phyloP scores from a whole-genome alignment of 129 eudicot species.

The Sambucus nigra region DNA sequence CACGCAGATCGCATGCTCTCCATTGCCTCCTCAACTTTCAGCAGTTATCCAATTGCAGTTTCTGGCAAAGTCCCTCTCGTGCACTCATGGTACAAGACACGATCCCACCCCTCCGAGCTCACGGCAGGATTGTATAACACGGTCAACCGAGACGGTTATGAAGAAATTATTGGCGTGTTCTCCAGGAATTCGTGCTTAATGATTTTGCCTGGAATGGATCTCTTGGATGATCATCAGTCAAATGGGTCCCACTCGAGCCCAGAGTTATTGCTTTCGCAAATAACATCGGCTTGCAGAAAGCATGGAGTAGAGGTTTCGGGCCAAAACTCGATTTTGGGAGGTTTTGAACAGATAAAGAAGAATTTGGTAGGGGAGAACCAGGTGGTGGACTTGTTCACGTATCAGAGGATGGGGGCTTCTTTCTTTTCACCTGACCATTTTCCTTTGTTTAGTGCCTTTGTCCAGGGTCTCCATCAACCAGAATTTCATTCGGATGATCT shows the following conservation, averaged over 20 bases:
- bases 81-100: conserved; percentile 49
- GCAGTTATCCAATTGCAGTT: conserved; percentile 22
- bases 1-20: conserved; percentile 72
- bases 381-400: conserved; percentile 46
- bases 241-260: conserved; percentile 47
- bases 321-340: conserved; percentile 42
- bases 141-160: conserved; percentile 49
- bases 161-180: conserved; percentile 37
- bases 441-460: conserved; percentile 46
- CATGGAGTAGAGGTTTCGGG: conserved; percentile 43
- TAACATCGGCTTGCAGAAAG: conserved; percentile 36
- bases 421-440: conserved; percentile 84
- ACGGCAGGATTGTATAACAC: conserved; percentile 79
- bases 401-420: conserved; percentile 82
- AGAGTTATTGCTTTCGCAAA: conserved; percentile 33
- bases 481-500: conserved; percentile 46
- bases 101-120: conserved; percentile 76
- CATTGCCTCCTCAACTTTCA: conserved; percentile 50
- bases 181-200: conserved; percentile 40
- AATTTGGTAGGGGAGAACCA: conserved; percentile 37
- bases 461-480: conserved; percentile 35
- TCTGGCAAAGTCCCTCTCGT: conserved; percentile 64
- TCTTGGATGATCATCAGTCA: conserved; percentile 55
- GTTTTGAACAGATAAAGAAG: conserved; percentile 51
- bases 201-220: conserved; percentile 72